These are phyloP conservation scores for Aschersonia sp. DNA, from an alignment of 2,329 filamentous ascomycete genomes.

Conservation along the genomic window DNA sequence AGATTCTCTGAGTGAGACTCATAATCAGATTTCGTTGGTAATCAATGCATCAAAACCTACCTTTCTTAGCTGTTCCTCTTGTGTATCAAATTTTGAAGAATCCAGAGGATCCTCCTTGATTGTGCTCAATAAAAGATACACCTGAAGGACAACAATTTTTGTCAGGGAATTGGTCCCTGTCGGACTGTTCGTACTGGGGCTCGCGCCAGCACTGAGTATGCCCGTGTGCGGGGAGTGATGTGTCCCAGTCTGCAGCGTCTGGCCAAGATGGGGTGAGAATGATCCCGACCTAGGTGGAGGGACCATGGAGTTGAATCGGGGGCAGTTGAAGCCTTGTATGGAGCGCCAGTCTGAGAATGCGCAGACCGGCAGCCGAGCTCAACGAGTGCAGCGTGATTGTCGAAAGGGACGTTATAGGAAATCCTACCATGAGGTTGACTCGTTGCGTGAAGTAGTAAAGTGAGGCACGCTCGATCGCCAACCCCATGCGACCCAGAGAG, in stretches of 20 bases:
- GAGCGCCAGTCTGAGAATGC: slow-evolving; percentile 21
- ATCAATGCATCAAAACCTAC: slow-evolving; percentile 30
- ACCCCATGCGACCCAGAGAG: no score
- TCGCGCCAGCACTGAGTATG: slow-evolving; percentile 43
- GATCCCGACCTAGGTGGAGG: slow-evolving; percentile 47
- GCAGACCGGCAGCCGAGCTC: slow-evolving; percentile 19
- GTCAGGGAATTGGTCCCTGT: slow-evolving; percentile 55
- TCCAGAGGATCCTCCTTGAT: slow-evolving; percentile 81
- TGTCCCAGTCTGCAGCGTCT: slow-evolving; percentile 40
- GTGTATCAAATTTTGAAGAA: slow-evolving; percentile 79
- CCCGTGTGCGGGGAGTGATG: slow-evolving; percentile 40
- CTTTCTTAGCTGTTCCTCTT: slow-evolving; percentile 84
- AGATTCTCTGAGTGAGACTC: no score
- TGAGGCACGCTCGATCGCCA: no score
- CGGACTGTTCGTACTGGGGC: slow-evolving; percentile 46
- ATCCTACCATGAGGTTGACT: slow-evolving; percentile 19
- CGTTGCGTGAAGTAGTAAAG: neutral
- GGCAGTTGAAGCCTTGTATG: slow-evolving; percentile 15
- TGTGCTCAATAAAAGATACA: slow-evolving; percentile 84
- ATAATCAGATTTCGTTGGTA: neutral
- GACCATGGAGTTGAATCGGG: slow-evolving; percentile 36
- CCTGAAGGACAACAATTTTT: slow-evolving; percentile 90
- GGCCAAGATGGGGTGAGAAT: slow-evolving; percentile 47
- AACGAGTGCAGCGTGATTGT: slow-evolving; percentile 12
- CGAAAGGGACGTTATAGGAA: slow-evolving; percentile 10